These are phyloP conservation scores for Colletotrichum nymphaeae DNA, from an alignment of 2,329 filamentous ascomycete genomes.

Conservation along the genomic window DNA sequence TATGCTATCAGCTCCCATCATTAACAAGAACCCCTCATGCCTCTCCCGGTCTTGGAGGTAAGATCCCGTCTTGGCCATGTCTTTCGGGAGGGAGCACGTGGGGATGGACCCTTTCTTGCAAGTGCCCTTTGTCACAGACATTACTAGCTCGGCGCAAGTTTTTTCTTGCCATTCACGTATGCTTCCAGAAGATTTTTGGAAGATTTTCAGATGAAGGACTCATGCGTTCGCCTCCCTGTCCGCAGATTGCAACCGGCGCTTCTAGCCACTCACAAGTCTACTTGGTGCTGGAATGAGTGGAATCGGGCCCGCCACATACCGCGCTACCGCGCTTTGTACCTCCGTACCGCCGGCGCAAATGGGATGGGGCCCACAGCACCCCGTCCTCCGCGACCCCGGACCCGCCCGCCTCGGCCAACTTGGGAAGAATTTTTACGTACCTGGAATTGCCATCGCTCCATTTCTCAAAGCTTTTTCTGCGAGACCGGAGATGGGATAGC, in stretches of 20 bases:
- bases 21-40: not conserved
- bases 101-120: not conserved
- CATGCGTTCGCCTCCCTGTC: conserved; percentile 9
- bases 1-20: not conserved
- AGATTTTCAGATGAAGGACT: conserved; percentile 23
- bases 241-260: not conserved
- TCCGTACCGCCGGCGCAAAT: not conserved
- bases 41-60: not conserved
- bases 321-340: not conserved
- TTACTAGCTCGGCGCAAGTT: not conserved
- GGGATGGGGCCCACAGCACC: not conserved
- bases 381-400: conserved; percentile 13
- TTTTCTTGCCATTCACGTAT: not conserved
- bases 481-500: conserved; percentile 14
- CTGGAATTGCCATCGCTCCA: conserved; percentile 16
- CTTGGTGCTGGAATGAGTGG: not conserved
- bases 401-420: conserved; percentile 15
- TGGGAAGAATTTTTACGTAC: conserved; percentile 25
- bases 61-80: conserved; percentile 1
- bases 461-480: not conserved
- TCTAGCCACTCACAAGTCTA: not conserved
- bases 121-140: not conserved
- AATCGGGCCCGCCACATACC: not conserved
- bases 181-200: not conserved
- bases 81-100: not conserved